A percentile compares a stretch with the other conserved stretches of the same genome.
Conservation (phyloP, 768 basidiomycete genomes). For the Cystoderma amianthinum region DNA sequence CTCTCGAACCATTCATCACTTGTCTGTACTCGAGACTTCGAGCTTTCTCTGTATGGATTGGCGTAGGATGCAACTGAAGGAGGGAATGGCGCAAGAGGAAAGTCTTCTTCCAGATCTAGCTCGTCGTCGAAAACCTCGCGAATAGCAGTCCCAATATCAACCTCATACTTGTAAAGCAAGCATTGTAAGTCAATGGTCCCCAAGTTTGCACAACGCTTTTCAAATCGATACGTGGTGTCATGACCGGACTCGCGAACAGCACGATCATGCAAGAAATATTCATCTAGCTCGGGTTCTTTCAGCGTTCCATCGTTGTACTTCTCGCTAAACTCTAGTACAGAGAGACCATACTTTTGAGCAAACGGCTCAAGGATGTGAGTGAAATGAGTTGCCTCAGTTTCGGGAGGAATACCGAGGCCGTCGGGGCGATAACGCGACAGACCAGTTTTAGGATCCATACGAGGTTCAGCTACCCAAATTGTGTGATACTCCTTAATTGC, state of each 20-base stretch:
- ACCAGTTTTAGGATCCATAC: constrained; percentile 91
- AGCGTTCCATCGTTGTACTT: constrained; percentile 85
- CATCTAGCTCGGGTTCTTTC: constrained; percentile 85
- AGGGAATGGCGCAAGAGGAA: constrained; percentile 88
- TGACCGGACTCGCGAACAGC: constrained; percentile 95
- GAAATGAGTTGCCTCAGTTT: constrained; percentile 98
- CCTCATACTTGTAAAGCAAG: constrained; percentile 96
- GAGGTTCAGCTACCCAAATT: constrained; percentile 92
- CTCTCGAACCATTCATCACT: constrained; percentile 93
- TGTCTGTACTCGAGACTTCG: constrained; percentile 53
- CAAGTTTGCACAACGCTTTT: constrained; percentile 95
- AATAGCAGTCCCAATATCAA: constrained; percentile 98
- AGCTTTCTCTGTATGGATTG: constrained; percentile 51
- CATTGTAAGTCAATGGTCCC: constrained; percentile 95
- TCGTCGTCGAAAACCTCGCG: constrained; percentile 91
- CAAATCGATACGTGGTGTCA: constrained; percentile 95
- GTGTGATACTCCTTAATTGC: constrained; percentile 99
- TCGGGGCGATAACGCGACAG: constrained; percentile 92
- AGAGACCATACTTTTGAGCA: constrained; percentile 86
- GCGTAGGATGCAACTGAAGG: constrained; percentile 67
- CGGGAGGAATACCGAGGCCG: constrained; percentile 93
- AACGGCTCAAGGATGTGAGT: constrained; percentile 96
- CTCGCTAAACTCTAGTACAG: constrained; percentile 94
- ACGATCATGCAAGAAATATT: constrained; percentile 96
- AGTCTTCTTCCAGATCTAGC: constrained; percentile 89